A percentile compares a stretch with the other conserved stretches of the same genome.
Evolutionary conservation across 164 flowering plant genomes (phyloP).

Genomic region (Hamamelis virginiana): DNA sequence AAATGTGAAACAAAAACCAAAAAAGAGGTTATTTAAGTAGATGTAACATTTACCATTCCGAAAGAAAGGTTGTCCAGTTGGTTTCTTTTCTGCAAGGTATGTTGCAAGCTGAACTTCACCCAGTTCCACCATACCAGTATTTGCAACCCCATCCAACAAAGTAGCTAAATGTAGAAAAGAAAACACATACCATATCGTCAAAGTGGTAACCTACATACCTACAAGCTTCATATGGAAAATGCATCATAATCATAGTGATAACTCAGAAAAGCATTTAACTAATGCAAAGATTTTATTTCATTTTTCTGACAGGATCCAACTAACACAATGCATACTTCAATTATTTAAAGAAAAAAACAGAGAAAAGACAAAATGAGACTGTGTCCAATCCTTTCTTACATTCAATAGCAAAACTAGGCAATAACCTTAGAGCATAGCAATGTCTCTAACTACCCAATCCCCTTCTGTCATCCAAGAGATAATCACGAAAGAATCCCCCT

Average conservation of each 20-base stretch:
- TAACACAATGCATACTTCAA: not conserved
- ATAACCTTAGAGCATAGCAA: no score
- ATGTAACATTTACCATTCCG: constrained; percentile 55
- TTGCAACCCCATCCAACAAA: constrained; percentile 77
- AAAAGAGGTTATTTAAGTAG: not conserved
- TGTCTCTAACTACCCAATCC: no score
- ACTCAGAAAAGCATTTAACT: not conserved
- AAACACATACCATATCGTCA: not conserved
- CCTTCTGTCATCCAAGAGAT: no score
- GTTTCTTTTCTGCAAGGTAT: constrained; percentile 73
- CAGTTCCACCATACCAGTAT: constrained; percentile 75
- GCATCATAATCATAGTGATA: not conserved
- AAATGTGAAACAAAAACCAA: not conserved
- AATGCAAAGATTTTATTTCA: not conserved
- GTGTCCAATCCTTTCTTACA: no score
- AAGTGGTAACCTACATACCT: not conserved
- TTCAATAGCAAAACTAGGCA: no score
- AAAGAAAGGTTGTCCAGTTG: constrained; percentile 71
- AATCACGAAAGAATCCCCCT: no score
- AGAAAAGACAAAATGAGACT: no score
- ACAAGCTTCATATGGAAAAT: not conserved
- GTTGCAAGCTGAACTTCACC: constrained; percentile 68
- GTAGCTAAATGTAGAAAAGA: constrained; percentile 36
- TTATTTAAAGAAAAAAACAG: no score
- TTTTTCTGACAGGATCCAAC: not conserved